Evolutionary conservation across 352 stramenopile species (phyloP), one percentile per base, ranked within the genome.

Genomic region (Phytophthora pini): DNA sequence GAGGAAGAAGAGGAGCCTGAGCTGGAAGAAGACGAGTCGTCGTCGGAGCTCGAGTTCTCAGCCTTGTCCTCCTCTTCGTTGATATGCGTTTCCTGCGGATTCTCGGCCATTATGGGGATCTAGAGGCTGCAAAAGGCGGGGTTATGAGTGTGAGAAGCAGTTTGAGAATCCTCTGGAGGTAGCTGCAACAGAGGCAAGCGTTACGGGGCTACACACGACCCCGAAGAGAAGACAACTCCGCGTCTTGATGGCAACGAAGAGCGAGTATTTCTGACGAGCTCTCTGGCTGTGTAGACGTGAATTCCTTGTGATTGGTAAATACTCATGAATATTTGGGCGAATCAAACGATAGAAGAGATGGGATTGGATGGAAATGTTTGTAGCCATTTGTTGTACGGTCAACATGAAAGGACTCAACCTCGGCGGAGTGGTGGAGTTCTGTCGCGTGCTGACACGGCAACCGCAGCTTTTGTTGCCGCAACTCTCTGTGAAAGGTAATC

Each of bases 391-490:
- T 61, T 58, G 31, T 22, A 38, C 5, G 27, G 24, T 36, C 31
- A 45, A 8, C 24, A 84, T 93, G 69, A 90, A 89, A 68, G 82
- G 85, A 10, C 74, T 96, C 44, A 96, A 96, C 54, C 57, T 92
- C 49, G 71, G 75, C 65, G 88, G 88, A 58, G 86, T 96, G 55
- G 73, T 74, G 55, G 83, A 92, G 72, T 96, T 96, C 59, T 90
- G 81, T 68, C 84, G 84, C 69, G 84, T 84, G 48, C 76, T 93
- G 65, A 64, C 84, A 59, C 83, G 76, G 36, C 64, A 84, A 49
- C 88, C 88, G 27, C 79, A 92, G 63, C 73, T 96, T 34, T 73
- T 96, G 10, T 67, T 96, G 54, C 86, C 88, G 10, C 88, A 96
- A n/a, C 22, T 96, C 3, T 92, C 86, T 0, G 86, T 92, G n/a